A percentile compares a stretch with the other conserved stretches of the same genome.
phyloP scores from a whole-genome alignment of 768 basidiomycete species.

The Mycena vitilis region DNA sequence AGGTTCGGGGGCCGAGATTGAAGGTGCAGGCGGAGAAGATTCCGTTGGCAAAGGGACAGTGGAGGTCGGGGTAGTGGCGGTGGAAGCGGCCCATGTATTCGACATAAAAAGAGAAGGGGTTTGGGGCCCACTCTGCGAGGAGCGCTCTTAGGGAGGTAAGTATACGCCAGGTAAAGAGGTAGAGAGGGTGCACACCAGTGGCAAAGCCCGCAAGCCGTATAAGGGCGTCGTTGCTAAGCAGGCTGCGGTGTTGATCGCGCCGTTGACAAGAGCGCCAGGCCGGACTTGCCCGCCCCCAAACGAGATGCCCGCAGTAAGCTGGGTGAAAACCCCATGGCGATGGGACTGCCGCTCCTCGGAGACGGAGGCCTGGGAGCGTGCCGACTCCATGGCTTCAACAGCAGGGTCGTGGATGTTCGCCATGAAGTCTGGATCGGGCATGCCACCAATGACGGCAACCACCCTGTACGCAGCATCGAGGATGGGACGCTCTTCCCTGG shows the following conservation, averaged over 20 bases:
- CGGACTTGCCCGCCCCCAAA: neutral
- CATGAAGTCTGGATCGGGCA: neutral
- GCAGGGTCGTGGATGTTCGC: conserved; percentile 7
- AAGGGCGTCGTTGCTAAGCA: neutral
- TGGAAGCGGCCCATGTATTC: conserved; percentile 1
- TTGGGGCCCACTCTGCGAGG: conserved; percentile 7
- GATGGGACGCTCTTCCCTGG: neutral
- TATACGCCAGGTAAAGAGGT: neutral
- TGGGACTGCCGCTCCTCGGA: neutral
- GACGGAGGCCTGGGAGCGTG: neutral
- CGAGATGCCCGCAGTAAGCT: conserved; percentile 1
- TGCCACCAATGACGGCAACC: neutral
- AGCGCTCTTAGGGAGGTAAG: neutral
- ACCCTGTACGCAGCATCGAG: neutral
- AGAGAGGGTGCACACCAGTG: conserved; percentile 3
- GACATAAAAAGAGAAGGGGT: neutral
- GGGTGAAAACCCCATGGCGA: neutral
- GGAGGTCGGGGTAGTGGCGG: neutral
- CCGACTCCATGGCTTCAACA: neutral
- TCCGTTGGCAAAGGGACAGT: neutral
- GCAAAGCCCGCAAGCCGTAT: conserved; percentile 26
- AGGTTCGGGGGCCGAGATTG: conserved; percentile 2
- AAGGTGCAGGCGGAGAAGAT: conserved; percentile 4
- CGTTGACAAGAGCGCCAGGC: conserved; percentile 5
- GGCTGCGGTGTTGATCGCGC: conserved; percentile 5